Evolutionary conservation across 2,329 filamentous ascomycete genomes (phyloP), one percentile per base, ranked within the genome.

Genomic region (Thelonectria rubi): DNA sequence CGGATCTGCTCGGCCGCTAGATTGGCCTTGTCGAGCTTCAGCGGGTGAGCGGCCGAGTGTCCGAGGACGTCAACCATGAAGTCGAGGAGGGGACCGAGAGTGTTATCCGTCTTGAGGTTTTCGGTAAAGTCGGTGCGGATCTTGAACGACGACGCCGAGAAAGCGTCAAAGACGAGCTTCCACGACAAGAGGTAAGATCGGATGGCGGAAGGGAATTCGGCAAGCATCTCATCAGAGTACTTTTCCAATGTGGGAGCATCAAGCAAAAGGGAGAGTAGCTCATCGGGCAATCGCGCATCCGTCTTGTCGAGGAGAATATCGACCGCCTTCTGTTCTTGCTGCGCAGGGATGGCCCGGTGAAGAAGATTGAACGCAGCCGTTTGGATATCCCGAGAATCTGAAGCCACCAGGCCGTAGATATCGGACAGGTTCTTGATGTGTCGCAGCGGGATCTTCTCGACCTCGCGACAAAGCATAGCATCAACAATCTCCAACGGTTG

Each of bases 121-220:
- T 92, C 86, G 0, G 88, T 86, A 71, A 97, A 98, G 70, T 94
- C 89, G 60, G 86, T 87, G 68, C 93, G 91, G 15, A 98, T 88
- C 69, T 93, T 92, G 75, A 91, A 90, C 0, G 94, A 92, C 12
- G 93, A 88, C 18, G 88, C 87, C 17, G 83, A 81, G 73, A 94
- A 96, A 46, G 94, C 90, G 69, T 97, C 93, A 73, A 97, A 98
- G 0, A 97, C 84, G 1, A 98, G 82, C 65, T 92, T 87, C 95
- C 95, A 99, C 11, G 92, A 91, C 26, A 97, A 81, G 3, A 99
- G 82, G 72, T 97, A 99, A 10, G 89, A 88, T 54, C 93, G 87
- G 49, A 97, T 81, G 0, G 85, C 73, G 1, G 87, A 80, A 11
- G 93, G 93, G 69, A 94, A 91, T 15, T 86, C 81, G 5, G 88